Percentiles rank a stretch among this genome's conserved stretches.
Evolutionary conservation across 2,329 filamentous ascomycete species (phyloP).

Genomic region (Diaporthe australafricana): DNA sequence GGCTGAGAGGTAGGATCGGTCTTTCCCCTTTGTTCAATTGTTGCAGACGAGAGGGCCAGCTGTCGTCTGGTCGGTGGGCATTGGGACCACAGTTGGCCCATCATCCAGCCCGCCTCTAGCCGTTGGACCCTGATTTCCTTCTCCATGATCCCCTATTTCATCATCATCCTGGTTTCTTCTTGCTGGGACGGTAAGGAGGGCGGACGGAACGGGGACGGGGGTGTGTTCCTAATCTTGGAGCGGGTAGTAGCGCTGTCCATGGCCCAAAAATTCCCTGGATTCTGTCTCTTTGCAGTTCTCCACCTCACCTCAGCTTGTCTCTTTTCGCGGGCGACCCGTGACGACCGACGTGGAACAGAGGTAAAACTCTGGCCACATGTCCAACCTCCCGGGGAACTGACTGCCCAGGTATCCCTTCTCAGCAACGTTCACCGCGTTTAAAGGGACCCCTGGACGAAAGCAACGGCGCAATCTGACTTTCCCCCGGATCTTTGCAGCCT

Average conservation of each 20-base stretch:
- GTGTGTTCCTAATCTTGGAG: neutral
- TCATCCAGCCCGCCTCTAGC: too few species aligned
- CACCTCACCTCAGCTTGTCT: constrained; percentile 14
- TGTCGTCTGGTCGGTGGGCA: too few species aligned
- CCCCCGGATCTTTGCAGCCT: constrained; percentile 6
- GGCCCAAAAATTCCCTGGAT: neutral
- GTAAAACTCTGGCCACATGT: constrained; percentile 23
- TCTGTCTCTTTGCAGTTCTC: neutral
- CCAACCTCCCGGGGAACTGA: neutral
- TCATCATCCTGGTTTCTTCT: neutral
- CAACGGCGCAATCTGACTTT: neutral
- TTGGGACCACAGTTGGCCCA: too few species aligned
- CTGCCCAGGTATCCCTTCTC: neutral
- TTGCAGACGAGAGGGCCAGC: too few species aligned
- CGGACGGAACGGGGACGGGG: neutral
- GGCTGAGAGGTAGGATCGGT: too few species aligned
- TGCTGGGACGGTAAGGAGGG: neutral
- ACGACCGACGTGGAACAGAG: constrained; percentile 27
- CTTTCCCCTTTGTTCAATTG: too few species aligned
- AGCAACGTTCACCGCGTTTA: neutral
- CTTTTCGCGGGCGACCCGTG: constrained; percentile 18
- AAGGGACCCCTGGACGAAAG: neutral
- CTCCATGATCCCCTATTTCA: neutral
- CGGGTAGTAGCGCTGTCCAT: neutral
- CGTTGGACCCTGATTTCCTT: constrained; percentile 23